Conservation (phyloP, 148 eudicot species). For the Diospyros lotus region DNA sequence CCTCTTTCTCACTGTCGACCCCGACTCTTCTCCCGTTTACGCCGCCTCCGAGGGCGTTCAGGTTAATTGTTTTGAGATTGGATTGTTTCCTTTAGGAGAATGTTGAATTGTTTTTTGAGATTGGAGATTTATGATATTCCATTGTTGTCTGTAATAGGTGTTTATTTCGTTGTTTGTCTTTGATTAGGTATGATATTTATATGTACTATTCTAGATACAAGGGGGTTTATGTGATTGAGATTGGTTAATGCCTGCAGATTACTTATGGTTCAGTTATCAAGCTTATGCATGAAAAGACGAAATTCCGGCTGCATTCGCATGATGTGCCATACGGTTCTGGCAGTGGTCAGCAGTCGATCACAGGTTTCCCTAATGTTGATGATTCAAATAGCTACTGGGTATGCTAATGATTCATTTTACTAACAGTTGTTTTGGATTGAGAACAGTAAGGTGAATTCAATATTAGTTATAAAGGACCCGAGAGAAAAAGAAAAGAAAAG, state of each 20-base stretch:
- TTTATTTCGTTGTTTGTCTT: background rate
- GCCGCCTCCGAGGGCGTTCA: conserved; percentile 67
- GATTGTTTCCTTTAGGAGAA: too few species aligned
- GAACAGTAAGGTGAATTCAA: too few species aligned
- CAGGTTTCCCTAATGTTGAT: conserved; percentile 85
- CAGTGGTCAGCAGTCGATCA: conserved; percentile 98
- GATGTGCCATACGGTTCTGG: conserved; percentile 98
- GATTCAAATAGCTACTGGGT: conserved; percentile 99
- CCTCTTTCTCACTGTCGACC: conserved; percentile 65
- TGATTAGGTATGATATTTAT: background rate
- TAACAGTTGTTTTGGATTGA: too few species aligned
- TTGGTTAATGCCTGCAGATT: conserved; percentile 40
- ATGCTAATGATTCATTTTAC: conserved; percentile 3
- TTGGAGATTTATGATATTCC: background rate
- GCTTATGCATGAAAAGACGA: conserved; percentile 87
- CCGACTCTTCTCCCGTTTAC: conserved; percentile 36
- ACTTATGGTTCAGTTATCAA: conserved; percentile 85
- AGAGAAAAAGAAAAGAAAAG: too few species aligned
- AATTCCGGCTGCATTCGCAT: conserved; percentile 78
- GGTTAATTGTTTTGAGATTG: conserved; percentile 22
- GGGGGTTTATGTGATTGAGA: background rate
- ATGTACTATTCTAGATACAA: background rate
- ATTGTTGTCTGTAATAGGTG: background rate
- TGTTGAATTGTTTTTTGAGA: background rate
- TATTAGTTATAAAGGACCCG: too few species aligned